Conservation (phyloP, 2,329 filamentous ascomycete species). For the Aphanoascus verrucosus region DNA sequence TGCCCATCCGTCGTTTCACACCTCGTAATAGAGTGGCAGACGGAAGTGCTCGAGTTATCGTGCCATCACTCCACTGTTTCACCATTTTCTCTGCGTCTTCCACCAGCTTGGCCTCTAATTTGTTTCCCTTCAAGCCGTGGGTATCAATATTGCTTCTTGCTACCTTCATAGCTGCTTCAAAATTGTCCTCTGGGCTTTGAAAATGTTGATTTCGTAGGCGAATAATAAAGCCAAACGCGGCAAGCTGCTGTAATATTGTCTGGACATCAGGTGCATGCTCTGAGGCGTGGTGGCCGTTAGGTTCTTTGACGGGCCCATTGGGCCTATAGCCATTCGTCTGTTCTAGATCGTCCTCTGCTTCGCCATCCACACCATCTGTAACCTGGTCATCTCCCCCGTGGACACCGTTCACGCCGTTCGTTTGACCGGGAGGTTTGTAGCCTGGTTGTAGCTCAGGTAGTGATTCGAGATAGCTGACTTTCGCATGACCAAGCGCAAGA, state of each 20-base stretch:
- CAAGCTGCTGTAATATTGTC: constrained; percentile 31
- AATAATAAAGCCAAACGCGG: constrained; percentile 33
- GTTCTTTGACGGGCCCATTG: neutral
- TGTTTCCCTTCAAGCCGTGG: constrained; percentile 31
- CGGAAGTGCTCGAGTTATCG: constrained; percentile 26
- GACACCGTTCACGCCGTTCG: constrained; percentile 18
- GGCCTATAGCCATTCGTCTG: neutral
- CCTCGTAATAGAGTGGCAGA: constrained; percentile 27
- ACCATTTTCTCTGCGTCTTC: constrained; percentile 24
- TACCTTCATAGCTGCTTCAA: constrained; percentile 30
- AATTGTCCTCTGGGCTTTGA: constrained; percentile 32
- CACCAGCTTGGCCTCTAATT: constrained; percentile 26
- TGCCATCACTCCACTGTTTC: constrained; percentile 27
- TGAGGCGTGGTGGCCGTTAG: constrained; percentile 21
- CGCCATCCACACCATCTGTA: constrained; percentile 17
- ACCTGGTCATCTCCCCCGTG: constrained; percentile 17
- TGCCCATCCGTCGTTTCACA: constrained; percentile 25
- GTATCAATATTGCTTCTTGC: constrained; percentile 24
- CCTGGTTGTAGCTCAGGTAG: constrained; percentile 26
- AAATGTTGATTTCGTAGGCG: constrained; percentile 33
- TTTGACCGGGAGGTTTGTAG: constrained; percentile 5
- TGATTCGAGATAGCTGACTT: constrained; percentile 37
- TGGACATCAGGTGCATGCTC: constrained; percentile 24
- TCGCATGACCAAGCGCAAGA: constrained; percentile 65
- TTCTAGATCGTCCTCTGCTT: constrained; percentile 33